Base-by-base conservation (phyloP, 495 filamentous ascomycete species). In the Penicillium verhagenii region DNA sequence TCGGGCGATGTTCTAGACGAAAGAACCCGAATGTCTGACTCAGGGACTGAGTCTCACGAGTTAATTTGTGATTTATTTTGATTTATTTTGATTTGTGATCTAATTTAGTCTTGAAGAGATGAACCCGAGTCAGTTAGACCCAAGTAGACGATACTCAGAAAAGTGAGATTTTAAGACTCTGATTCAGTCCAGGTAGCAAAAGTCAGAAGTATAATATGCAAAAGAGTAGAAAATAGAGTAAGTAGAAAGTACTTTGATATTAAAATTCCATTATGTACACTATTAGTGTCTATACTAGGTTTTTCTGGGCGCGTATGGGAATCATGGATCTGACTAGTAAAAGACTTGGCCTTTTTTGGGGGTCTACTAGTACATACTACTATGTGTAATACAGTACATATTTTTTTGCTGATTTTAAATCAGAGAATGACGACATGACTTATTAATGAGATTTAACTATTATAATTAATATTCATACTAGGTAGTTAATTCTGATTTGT, bases 21-120 rank as follows among this genome's bases (percentile, higher is more conserved):
- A n/a, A n/a, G n/a, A 44, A 45, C 19, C 28, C 53, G 14, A 9
- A 24, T 19, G 48, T 59, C 60, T 63, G 60, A 63, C 52, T 63
- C 60, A 63, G 56, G 60, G 9, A 28, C 21, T 29, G 23, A 29
- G 46, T 26, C n/a, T n/a, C 49, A 43, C 21, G 49, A 43, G 47
- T 6, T 35, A 1, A 1, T n/a, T 47, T 47, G 29, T 19, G 26
- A 6, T 29, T 19, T 14, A 28, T 5, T 31, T n/a, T 16, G 47
- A 2, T 46, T 24, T 19, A 8, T 43, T 43, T 11, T 45, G 23
- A 13, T 26, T 9, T 6, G 43, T 35, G n/a, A n/a, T n/a, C n/a
- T n/a, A n/a, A n/a, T n/a, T n/a, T n/a, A n/a, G n/a, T n/a, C n/a
- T n/a, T n/a, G n/a, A n/a, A 16, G 33, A 35, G 4, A 4, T 3